Conservation (phyloP, 2,329 filamentous ascomycete genomes). For the Xylariaceae sp. region DNA sequence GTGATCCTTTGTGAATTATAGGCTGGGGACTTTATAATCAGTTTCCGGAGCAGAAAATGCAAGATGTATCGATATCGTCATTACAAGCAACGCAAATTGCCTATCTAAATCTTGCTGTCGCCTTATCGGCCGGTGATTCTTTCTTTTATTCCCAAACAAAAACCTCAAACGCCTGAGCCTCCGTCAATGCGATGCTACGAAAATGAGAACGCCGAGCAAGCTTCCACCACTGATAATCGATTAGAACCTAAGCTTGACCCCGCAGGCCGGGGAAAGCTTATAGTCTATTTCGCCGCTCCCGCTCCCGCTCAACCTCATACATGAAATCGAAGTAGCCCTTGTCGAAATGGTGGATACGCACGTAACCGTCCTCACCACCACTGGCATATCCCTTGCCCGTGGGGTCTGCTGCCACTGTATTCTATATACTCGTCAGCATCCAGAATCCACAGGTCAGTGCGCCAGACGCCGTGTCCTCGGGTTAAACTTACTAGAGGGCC, state of each 20-base stretch:
- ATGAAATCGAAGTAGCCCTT: slow-evolving; percentile 98
- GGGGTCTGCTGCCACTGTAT: slow-evolving; percentile 92
- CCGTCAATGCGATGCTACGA: slow-evolving; percentile 27
- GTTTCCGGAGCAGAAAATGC: background rate
- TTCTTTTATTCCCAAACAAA: slow-evolving; percentile 20
- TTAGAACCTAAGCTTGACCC: slow-evolving; percentile 8
- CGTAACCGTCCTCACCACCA: slow-evolving; percentile 97
- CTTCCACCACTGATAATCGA: slow-evolving; percentile 15
- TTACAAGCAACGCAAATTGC: slow-evolving; percentile 18
- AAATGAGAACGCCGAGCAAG: slow-evolving; percentile 23
- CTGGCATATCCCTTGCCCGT: slow-evolving; percentile 88
- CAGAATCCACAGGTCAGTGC: background rate
- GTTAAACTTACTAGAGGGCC: slow-evolving; percentile 62
- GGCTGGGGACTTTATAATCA: background rate
- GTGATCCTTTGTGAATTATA: too few relatives aligned
- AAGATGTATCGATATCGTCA: slow-evolving; percentile 21
- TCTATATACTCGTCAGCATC: slow-evolving; percentile 36
- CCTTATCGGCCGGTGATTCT: slow-evolving; percentile 5
- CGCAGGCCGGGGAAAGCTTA: slow-evolving; percentile 16
- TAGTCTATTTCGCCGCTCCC: slow-evolving; percentile 54
- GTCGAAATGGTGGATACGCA: slow-evolving; percentile 97
- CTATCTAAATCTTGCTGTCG: slow-evolving; percentile 13
- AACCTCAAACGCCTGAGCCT: slow-evolving; percentile 26
- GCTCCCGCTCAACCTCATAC: slow-evolving; percentile 97
- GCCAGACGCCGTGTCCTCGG: background rate